Percentiles rank a stretch among this genome's conserved stretches.
Conservation (phyloP, 805 yeast species). For the Yamadazyma paraphyllophila region DNA sequence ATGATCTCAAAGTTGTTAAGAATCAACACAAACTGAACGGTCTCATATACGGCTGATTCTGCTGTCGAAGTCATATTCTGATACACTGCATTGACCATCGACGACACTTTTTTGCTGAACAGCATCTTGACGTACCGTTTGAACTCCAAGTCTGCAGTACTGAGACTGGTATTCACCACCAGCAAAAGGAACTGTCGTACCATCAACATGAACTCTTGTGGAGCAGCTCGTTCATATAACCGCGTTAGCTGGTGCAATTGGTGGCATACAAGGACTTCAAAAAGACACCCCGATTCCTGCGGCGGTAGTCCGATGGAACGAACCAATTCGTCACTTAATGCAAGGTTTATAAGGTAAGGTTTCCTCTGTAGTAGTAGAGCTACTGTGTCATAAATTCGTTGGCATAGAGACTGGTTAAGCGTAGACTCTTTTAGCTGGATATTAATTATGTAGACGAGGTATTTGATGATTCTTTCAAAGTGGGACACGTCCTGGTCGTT, state of each 20-base stretch:
- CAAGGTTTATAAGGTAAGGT: conserved; percentile 21
- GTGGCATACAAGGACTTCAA: conserved; percentile 2
- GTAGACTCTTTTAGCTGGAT: conserved; percentile 2
- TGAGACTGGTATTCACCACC: conserved; percentile 29
- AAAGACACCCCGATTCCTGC: neutral
- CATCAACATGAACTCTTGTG: conserved; percentile 12
- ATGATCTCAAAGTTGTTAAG: conserved; percentile 6
- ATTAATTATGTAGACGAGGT: conserved; percentile 21
- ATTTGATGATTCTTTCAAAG: conserved; percentile 33
- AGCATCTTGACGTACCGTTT: conserved; percentile 12
- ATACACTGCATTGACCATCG: conserved; percentile 1
- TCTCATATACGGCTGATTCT: neutral
- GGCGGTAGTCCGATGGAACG: neutral
- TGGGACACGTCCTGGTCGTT: conserved; percentile 22
- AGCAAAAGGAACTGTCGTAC: conserved; percentile 34
- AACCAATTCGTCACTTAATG: conserved; percentile 3
- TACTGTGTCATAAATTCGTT: conserved; percentile 26
- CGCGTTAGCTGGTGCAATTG: neutral
- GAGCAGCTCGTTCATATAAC: neutral
- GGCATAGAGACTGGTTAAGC: conserved; percentile 14
- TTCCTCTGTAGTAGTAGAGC: conserved; percentile 34
- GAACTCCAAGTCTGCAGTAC: conserved; percentile 26
- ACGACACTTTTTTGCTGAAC: neutral
- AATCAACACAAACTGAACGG: conserved; percentile 5
- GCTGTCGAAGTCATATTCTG: neutral